phyloP scores from a whole-genome alignment of 306 rosid species.

The Chamaecrista fasciculata region DNA sequence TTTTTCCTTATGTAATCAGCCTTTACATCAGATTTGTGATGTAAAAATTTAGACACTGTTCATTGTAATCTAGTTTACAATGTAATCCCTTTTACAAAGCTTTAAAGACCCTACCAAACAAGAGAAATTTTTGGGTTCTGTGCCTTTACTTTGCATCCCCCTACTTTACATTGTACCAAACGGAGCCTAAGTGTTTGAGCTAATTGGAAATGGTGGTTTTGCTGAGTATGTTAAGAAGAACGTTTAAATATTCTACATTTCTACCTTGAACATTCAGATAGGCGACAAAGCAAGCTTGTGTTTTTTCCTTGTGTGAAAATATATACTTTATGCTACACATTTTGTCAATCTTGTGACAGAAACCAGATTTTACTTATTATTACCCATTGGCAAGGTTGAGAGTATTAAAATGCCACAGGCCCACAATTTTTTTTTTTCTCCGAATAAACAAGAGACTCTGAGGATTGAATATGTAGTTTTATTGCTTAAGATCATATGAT shows the following conservation, averaged over 20 bases:
- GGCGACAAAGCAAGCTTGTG: neutral
- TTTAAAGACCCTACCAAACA: no score
- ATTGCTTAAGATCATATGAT: neutral
- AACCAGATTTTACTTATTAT: no score
- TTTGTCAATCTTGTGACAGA: neutral
- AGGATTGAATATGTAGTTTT: neutral
- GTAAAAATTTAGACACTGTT: no score
- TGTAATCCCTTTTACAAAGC: no score
- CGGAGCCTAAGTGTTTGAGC: no score
- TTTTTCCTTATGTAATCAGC: no score
- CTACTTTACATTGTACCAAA: no score
- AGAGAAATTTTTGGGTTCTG: no score
- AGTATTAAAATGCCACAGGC: conserved; percentile 4
- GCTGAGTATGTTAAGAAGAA: neutral
- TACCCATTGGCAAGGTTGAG: conserved; percentile 1
- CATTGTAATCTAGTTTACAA: no score
- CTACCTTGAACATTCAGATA: neutral
- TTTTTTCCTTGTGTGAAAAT: neutral
- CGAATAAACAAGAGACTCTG: neutral
- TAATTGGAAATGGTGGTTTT: neutral
- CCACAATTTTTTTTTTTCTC: neutral
- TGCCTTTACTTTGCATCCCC: no score
- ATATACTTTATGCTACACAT: neutral
- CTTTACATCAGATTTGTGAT: no score
- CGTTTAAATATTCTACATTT: neutral